Conservation (phyloP, 2,329 filamentous ascomycete genomes). For the Penicillium glabrum region DNA sequence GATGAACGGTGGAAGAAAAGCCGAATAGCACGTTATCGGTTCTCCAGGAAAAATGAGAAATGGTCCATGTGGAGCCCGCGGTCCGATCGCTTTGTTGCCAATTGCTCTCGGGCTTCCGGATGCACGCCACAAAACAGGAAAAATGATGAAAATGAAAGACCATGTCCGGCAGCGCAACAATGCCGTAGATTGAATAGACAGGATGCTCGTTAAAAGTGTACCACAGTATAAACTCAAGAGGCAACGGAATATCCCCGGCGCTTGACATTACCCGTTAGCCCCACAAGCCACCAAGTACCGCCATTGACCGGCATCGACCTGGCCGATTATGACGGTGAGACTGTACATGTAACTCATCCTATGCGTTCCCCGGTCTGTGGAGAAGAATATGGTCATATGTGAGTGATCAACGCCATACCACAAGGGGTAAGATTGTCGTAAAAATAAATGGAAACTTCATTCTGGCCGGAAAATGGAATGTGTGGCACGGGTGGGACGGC, state of each 20-base stretch:
- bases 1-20: conserved; percentile 11
- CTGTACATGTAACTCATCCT: not conserved
- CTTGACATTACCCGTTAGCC: conserved; percentile 1
- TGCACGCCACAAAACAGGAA: conserved; percentile 4
- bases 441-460: not conserved
- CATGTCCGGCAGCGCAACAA: not conserved
- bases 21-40: conserved; percentile 1
- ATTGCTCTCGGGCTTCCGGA: not conserved
- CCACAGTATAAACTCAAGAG: too few species aligned
- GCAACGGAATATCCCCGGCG: not conserved
- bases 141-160: not conserved
- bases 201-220: not conserved
- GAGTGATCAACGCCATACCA: conserved; percentile 3
- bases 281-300: conserved; percentile 1
- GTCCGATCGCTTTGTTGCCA: conserved; percentile 3
- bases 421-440: conserved; percentile 3
- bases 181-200: not conserved
- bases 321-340: not conserved
- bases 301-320: not conserved
- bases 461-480: not conserved
- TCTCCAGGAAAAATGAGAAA: conserved; percentile 4
- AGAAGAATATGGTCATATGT: conserved; percentile 4
- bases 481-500: conserved; percentile 18
- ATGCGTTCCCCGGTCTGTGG: conserved; percentile 5
- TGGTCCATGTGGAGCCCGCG: conserved; percentile 7